Evolutionary conservation across 225 moss, liverwort and hornwort genomes (phyloP).

Genomic region (Pseudoscleropodium purum): DNA sequence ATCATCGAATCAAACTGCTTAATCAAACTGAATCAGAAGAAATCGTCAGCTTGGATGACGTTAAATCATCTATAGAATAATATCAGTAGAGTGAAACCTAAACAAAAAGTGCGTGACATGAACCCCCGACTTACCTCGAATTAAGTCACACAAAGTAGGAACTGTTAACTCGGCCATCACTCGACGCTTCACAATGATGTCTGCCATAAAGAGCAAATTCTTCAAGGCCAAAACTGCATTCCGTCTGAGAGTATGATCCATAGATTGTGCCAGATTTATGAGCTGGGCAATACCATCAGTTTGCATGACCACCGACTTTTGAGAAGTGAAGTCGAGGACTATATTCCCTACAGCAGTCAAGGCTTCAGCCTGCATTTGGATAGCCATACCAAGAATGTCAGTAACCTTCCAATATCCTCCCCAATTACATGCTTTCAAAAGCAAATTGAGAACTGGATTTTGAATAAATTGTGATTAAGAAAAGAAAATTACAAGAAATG

Average conservation of each 20-base stretch:
- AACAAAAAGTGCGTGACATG: background rate
- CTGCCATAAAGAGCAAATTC: constrained; percentile 92
- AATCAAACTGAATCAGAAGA: background rate
- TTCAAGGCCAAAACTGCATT: constrained; percentile 93
- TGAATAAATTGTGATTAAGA: background rate
- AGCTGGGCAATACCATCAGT: constrained; percentile 88
- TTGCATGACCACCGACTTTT: constrained; percentile 75
- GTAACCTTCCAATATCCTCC: background rate
- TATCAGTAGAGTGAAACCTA: background rate
- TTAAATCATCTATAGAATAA: background rate
- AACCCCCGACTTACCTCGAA: constrained; percentile 50
- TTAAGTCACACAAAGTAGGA: constrained; percentile 65
- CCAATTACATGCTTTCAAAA: background rate
- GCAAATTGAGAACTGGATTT: background rate
- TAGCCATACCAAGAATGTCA: background rate
- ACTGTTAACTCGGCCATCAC: constrained; percentile 85
- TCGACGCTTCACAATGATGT: constrained; percentile 66
- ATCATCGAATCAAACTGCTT: background rate
- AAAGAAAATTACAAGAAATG: background rate
- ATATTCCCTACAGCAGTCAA: constrained; percentile 89
- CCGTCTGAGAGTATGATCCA: constrained; percentile 74
- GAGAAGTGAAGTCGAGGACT: constrained; percentile 82
- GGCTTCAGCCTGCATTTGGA: constrained; percentile 64
- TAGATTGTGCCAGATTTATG: constrained; percentile 76
- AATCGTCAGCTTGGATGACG: background rate